Evolutionary conservation across 768 basidiomycete species (phyloP).

Genomic region (Lentinula lateritia): DNA sequence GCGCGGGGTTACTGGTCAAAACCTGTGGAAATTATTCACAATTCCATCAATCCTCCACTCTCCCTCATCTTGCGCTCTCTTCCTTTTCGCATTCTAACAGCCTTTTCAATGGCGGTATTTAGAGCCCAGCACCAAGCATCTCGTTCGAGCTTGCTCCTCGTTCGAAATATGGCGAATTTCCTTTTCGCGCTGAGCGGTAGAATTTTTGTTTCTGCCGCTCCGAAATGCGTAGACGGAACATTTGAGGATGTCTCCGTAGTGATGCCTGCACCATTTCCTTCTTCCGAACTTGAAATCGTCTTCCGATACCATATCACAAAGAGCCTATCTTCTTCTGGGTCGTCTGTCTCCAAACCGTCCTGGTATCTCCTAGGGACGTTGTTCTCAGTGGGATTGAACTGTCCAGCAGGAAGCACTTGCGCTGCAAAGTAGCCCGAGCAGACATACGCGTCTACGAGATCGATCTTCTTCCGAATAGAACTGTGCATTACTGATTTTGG

Average conservation of each 20-base stretch:
- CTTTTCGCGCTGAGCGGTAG: constrained; percentile 53
- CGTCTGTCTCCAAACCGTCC: constrained; percentile 86
- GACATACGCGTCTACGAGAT: constrained; percentile 71
- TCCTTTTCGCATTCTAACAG: constrained; percentile 53
- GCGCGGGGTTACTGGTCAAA: too few species aligned
- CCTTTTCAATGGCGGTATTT: constrained; percentile 83
- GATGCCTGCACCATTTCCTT: not conserved
- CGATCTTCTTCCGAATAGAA: constrained; percentile 43
- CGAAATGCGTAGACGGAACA: not conserved
- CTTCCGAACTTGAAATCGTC: constrained; percentile 2
- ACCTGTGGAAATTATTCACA: constrained; percentile 11
- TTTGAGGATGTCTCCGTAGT: not conserved
- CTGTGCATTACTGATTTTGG: constrained; percentile 52
- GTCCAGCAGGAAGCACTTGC: constrained; percentile 55
- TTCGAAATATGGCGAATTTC: constrained; percentile 61
- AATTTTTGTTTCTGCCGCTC: constrained; percentile 14
- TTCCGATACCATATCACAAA: constrained; percentile 73
- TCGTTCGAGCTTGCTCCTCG: constrained; percentile 80
- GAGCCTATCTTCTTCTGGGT: constrained; percentile 81
- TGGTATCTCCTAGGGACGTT: constrained; percentile 70
- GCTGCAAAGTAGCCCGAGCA: constrained; percentile 84
- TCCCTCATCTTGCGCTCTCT: constrained; percentile 66
- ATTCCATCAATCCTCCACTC: constrained; percentile 49
- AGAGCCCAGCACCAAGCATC: constrained; percentile 96
- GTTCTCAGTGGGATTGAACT: constrained; percentile 50